Evolutionary conservation across 2,329 filamentous ascomycete genomes (phyloP).

Genomic region (Pseudogymnoascus sp.): DNA sequence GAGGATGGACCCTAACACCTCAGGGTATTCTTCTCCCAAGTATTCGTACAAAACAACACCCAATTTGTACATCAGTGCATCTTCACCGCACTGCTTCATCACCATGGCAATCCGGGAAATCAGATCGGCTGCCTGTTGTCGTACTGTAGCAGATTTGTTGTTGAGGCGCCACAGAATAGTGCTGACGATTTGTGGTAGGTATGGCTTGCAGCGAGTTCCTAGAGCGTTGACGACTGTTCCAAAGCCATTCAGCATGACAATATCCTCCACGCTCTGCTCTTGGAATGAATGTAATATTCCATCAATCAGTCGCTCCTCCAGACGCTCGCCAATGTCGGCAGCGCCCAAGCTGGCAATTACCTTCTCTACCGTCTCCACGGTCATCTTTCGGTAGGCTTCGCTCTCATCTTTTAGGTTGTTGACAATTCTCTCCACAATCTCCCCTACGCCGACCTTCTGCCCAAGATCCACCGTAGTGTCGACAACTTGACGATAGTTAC

Average conservation of each 20-base stretch:
- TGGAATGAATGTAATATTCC: constrained; percentile 95
- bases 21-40: constrained; percentile 94
- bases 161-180: constrained; percentile 95
- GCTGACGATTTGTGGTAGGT: constrained; percentile 91
- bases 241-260: constrained; percentile 94
- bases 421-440: constrained; percentile 89
- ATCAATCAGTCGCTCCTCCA: constrained; percentile 91
- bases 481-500: constrained; percentile 95
- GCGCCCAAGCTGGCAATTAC: constrained; percentile 87
- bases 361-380: constrained; percentile 95
- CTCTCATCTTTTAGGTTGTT: constrained; percentile 96
- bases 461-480: constrained; percentile 96
- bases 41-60: constrained; percentile 95
- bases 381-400: constrained; percentile 98
- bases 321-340: constrained; percentile 82
- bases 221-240: constrained; percentile 95
- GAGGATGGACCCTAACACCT: constrained; percentile 92
- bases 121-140: constrained; percentile 92
- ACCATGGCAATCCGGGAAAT: constrained; percentile 97
- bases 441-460: constrained; percentile 93
- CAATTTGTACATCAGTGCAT: constrained; percentile 90
- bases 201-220: constrained; percentile 88
- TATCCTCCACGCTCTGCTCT: constrained; percentile 92
- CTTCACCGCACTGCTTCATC: constrained; percentile 97
- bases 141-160: constrained; percentile 94